Percentiles rank a stretch among this genome's conserved stretches.
These are phyloP conservation scores for Nemania diffusa DNA, from an alignment of 2,329 filamentous ascomycete genomes.

Conservation along the genomic window DNA sequence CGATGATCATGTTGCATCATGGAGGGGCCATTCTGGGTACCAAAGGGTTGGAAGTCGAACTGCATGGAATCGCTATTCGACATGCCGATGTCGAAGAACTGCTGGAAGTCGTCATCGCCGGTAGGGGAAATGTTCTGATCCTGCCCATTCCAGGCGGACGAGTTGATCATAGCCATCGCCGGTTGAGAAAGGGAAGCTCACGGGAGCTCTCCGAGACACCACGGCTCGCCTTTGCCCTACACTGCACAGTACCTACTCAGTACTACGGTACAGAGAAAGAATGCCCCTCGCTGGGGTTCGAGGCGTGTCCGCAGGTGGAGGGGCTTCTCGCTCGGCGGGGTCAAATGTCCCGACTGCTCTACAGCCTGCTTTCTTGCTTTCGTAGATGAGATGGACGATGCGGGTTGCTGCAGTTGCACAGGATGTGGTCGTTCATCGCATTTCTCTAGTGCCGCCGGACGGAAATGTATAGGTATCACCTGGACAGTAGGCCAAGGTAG, in stretches of 20 bases:
- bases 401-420: conserved; percentile 23
- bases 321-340: not conserved
- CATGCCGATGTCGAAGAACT: conserved; percentile 71
- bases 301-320: conserved; percentile 10
- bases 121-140: conserved; percentile 64
- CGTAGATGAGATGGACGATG: not conserved
- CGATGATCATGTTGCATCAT: conserved; percentile 54
- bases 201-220: conserved; percentile 16
- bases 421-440: conserved; percentile 25
- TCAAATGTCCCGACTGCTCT: not conserved
- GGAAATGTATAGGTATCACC: not conserved
- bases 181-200: conserved; percentile 10
- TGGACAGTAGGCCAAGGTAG: not conserved
- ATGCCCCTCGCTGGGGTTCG: conserved; percentile 23
- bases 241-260: not conserved
- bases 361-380: conserved; percentile 1
- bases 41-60: conserved; percentile 70
- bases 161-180: conserved; percentile 62
- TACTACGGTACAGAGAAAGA: not conserved
- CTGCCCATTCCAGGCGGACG: conserved; percentile 65
- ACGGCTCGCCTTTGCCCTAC: conserved; percentile 10
- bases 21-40: conserved; percentile 51
- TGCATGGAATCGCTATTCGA: conserved; percentile 62
- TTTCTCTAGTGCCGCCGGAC: not conserved
- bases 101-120: conserved; percentile 70